Conservation (phyloP, 2,329 filamentous ascomycete species). For the Phialophora macrospora region DNA sequence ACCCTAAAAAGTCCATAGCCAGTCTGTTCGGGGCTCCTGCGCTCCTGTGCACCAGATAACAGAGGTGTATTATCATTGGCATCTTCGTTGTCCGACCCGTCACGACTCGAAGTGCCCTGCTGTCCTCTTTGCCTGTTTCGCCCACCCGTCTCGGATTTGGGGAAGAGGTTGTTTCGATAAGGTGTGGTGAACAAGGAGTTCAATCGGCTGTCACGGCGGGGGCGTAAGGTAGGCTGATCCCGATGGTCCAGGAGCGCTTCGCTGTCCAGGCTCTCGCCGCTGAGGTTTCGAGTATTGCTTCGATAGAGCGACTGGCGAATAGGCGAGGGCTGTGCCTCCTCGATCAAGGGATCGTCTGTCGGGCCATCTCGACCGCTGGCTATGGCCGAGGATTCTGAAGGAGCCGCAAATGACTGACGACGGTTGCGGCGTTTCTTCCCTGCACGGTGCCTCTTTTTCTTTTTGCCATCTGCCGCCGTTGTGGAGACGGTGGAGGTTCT, state of each 20-base stretch:
- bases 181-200: slow-evolving; percentile 29
- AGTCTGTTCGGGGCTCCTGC: slow-evolving; percentile 29
- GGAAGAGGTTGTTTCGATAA: slow-evolving; percentile 21
- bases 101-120: slow-evolving; percentile 19
- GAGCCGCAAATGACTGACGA: slow-evolving; percentile 77
- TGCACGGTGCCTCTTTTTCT: slow-evolving; percentile 75
- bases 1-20: slow-evolving; percentile 36
- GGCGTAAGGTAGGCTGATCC: slow-evolving; percentile 66
- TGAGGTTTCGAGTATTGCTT: slow-evolving; percentile 64
- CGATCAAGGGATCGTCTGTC: slow-evolving; percentile 46
- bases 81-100: slow-evolving; percentile 25
- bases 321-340: slow-evolving; percentile 40
- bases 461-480: slow-evolving; percentile 41
- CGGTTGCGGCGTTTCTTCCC: slow-evolving; percentile 78
- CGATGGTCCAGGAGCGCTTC: slow-evolving; percentile 85
- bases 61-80: slow-evolving; percentile 59
- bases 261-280: slow-evolving; percentile 86
- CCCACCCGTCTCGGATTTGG: slow-evolving; percentile 15
- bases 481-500: slow-evolving; percentile 13
- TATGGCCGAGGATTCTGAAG: slow-evolving; percentile 57
- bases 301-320: slow-evolving; percentile 60
- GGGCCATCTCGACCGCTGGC: slow-evolving; percentile 40
- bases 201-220: slow-evolving; percentile 61
- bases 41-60: slow-evolving; percentile 47
- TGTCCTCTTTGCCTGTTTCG: slow-evolving; percentile 29